Base-by-base conservation (phyloP, 1,139 yeast species). In the Tardiomyces blankii region DNA sequence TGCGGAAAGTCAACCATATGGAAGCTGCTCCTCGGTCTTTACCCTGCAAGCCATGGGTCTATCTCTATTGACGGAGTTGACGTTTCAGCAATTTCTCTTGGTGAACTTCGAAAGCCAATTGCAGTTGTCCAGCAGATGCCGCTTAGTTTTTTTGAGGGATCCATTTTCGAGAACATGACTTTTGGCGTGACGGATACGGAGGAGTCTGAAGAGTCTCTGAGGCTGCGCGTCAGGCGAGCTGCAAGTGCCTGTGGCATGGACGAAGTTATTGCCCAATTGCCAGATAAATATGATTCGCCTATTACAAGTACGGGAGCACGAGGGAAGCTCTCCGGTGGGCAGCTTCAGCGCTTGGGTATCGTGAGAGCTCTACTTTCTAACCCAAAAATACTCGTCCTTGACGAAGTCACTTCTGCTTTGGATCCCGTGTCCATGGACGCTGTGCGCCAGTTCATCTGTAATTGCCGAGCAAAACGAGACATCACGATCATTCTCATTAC, bases 41-140 rank as follows among this genome's bases (percentile, higher is more conserved):
- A 84, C 58, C 65, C 62, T 27, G 69, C 72, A 1, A 71, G 73
- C 46, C 58, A 70, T 1, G 96, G 96, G 4, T 63, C 66, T 16
- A 78, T 88, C 18, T 58, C 66, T 4, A 68, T 87, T 43, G 91
- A 87, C 41, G 82, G 81, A 0, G 64, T 65, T 38, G 73, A 82
- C 54, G 73, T 87, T 44, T 67, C 66, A 42, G 70, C 72, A 7
- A 73, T 80, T 52, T 80, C 81, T 55, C 72, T 82, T 9, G 72
- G 80, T 46, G 76, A 75, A 41, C 74, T 82, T 46, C 72, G 96
- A 51, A 66, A 78, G 43, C 66, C 76, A 21, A 72, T 87, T 40
- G 93, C 95, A 2, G 75, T 85, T 30, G 96, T 88, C 2, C 86
- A 82, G 54, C 96, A 88, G 62, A 91, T 84, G 59, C 95, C 96